Evolutionary conservation across 2,329 filamentous ascomycete species (phyloP).

Genomic region (Rutstroemia sydowiana): DNA sequence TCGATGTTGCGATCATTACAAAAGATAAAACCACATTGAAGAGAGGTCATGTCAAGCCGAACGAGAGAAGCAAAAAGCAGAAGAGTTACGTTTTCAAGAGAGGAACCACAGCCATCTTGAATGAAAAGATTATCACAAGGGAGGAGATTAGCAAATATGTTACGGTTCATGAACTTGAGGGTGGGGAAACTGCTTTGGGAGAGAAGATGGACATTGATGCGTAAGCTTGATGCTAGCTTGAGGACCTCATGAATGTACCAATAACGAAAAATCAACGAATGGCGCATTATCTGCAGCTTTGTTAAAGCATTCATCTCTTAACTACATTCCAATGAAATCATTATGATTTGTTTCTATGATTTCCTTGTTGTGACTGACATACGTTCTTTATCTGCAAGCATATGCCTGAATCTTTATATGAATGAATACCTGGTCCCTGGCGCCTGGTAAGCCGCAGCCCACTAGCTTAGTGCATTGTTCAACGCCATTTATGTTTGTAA

Average conservation of each 20-base stretch:
- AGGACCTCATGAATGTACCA: conserved; percentile 7
- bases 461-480: too few species aligned
- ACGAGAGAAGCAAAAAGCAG: conserved; percentile 84
- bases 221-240: conserved; percentile 30
- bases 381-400: not conserved
- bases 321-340: not conserved
- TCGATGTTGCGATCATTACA: conserved; percentile 94
- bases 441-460: not conserved
- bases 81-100: conserved; percentile 85
- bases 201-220: conserved; percentile 65
- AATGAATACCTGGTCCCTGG: not conserved
- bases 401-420: not conserved
- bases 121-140: conserved; percentile 92
- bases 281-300: conserved; percentile 16
- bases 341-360: not conserved
- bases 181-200: conserved; percentile 46
- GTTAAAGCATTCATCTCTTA: conserved; percentile 3
- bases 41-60: conserved; percentile 89
- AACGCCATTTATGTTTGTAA: too few species aligned
- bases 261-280: conserved; percentile 6
- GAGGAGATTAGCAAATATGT: conserved; percentile 93
- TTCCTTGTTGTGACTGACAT: not conserved
- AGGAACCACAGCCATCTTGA: conserved; percentile 91
- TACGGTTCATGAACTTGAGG: conserved; percentile 72
- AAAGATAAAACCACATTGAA: conserved; percentile 89